Evolutionary conservation across 306 rosid species (phyloP), one percentile per base, ranked within the genome.

Genomic region (Cucurbita maxima): DNA sequence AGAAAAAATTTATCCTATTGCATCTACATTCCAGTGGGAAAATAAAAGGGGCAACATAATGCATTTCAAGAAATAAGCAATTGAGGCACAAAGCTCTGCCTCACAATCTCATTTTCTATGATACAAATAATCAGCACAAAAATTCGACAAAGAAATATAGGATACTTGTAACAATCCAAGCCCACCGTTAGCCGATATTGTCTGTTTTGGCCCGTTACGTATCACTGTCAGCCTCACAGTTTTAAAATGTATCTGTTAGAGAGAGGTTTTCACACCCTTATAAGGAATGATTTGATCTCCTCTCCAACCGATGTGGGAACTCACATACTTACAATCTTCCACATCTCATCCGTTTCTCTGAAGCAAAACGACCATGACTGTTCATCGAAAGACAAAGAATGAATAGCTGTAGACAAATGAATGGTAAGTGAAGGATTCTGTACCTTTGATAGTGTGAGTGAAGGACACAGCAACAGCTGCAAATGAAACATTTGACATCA

Each of bases 391-490:
- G 68, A 25, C 10, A 10, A 8, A 8, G 22, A 15, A 62, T 37
- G 14, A 38, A 62, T 38, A 38, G 5, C 22, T 4, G 13, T 41
- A 18, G 37, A 50, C 16, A 9, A 62, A 13, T 2, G 70, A 62
- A n/a, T 40, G 20, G 36, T 10, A 64, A 10, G 53, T 5, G 37
- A 40, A 64, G 71, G 71, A 48, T 14, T 69, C 58, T 10, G 22
- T 75, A 93, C 98, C 96, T 88, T 93, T 93, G 64, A 90, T 52
- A 30, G 98, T 93, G 73, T 93, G 98, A 1, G 97, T 90, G 86
- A 93, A 93, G 41, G 98, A 93, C 72, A 93, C 98, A 40, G 97
- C 98, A 51, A 93, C 98, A 5, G 98, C 98, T 8, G 98, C 98
- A 77, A 93, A 93, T 67, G 97, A 93, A 18, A 93, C 98, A 84